phyloP scores from a whole-genome alignment of 2,329 filamentous ascomycete species.

The Fusarium penzigii region DNA sequence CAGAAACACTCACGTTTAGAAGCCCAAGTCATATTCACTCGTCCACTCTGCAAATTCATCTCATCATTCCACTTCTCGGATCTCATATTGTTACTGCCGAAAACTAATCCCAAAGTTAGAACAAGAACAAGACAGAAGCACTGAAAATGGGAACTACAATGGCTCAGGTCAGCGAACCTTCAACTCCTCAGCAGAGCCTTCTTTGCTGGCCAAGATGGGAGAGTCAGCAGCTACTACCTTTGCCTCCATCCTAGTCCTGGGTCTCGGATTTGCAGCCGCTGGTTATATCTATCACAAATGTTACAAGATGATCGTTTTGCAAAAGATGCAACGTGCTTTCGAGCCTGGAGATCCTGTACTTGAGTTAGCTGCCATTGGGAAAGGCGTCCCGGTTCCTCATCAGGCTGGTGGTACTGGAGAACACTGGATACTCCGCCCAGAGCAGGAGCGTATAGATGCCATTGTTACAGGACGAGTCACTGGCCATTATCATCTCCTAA shows the following conservation, averaged over 20 bases:
- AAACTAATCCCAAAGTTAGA: slow-evolving; percentile 2
- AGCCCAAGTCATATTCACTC: background rate
- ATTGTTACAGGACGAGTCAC: slow-evolving; percentile 73
- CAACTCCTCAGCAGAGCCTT: slow-evolving; percentile 31
- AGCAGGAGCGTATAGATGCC: slow-evolving; percentile 78
- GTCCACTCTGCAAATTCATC: background rate
- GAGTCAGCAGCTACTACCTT: slow-evolving; percentile 76
- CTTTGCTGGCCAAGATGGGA: slow-evolving; percentile 61
- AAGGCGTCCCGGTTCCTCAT: slow-evolving; percentile 47
- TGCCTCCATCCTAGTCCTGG: slow-evolving; percentile 72
- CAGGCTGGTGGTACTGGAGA: slow-evolving; percentile 41
- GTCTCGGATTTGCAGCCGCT: slow-evolving; percentile 62
- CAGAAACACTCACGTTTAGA: background rate
- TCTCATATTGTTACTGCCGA: background rate
- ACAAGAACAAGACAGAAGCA: slow-evolving; percentile 9
- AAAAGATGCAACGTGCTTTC: slow-evolving; percentile 92
- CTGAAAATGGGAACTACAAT: background rate
- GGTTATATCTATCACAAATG: slow-evolving; percentile 77
- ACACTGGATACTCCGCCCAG: slow-evolving; percentile 77
- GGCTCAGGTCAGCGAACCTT: slow-evolving; percentile 1
- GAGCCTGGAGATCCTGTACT: slow-evolving; percentile 87
- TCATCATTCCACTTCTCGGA: background rate
- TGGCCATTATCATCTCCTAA: slow-evolving; percentile 88
- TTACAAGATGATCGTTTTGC: slow-evolving; percentile 89
- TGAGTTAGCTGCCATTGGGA: slow-evolving; percentile 71